Percentiles rank a stretch among this genome's conserved stretches.
phyloP scores from a whole-genome alignment of 306 rosid species.

The Mucuna pruriens region DNA sequence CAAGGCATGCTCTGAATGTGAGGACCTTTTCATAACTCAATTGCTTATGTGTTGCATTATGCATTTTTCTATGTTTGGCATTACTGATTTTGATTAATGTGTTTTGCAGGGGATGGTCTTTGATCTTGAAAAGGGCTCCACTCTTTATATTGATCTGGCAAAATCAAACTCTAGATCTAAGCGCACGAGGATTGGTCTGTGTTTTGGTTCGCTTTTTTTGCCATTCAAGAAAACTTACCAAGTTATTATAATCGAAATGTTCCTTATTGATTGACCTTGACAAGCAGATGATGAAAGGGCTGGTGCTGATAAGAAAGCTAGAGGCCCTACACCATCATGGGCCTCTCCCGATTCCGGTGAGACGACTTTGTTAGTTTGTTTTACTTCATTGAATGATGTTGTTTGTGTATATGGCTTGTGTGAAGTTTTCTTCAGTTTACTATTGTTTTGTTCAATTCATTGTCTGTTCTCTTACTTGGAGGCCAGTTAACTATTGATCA shows the following conservation, averaged over 20 bases:
- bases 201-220: background rate
- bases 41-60: conserved; percentile 5
- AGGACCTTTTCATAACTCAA: conserved; percentile 34
- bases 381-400: conserved; percentile 8
- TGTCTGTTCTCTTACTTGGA: conserved; percentile 46
- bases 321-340: conserved; percentile 64
- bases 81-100: conserved; percentile 25
- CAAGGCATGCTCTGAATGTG: conserved; percentile 88
- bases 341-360: conserved; percentile 76
- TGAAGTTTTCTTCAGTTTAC: conserved; percentile 1
- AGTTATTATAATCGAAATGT: background rate
- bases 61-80: background rate
- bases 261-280: conserved; percentile 34
- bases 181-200: conserved; percentile 67
- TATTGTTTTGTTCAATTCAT: conserved; percentile 26
- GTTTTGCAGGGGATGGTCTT: conserved; percentile 90
- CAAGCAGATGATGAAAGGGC: conserved; percentile 74
- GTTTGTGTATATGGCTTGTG: conserved; percentile 8
- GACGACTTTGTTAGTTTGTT: conserved; percentile 38
- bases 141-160: conserved; percentile 85
- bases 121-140: conserved; percentile 93
- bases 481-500: conserved; percentile 69
- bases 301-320: conserved; percentile 82
- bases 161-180: conserved; percentile 94
- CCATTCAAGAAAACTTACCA: background rate